Evolutionary conservation across 106 monocot genomes (phyloP), one percentile per base, ranked within the genome.

Genomic region (Ottelia alismoides): DNA sequence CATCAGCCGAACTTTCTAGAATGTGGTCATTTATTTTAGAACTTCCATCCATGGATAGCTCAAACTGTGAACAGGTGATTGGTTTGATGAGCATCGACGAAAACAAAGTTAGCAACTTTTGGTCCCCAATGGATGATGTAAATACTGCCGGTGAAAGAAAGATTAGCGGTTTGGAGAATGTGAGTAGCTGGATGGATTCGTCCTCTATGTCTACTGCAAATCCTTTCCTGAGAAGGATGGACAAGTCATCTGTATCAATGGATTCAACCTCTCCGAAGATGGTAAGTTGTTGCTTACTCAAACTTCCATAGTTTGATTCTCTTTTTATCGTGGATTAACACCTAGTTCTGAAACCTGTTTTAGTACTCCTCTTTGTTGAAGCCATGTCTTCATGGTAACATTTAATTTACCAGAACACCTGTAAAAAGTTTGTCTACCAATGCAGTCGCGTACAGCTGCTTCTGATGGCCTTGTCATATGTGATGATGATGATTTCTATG

Each of bases 391-490:
- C n/a, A n/a, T n/a, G n/a, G n/a, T n/a, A n/a, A n/a, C n/a, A n/a
- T 47, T 12, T 19, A 61, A 50, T 20, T 21, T 62, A 30, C 62
- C n/a, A n/a, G n/a, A n/a, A n/a, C n/a, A n/a, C n/a, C n/a, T n/a
- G n/a, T n/a, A n/a, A n/a, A n/a, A 62, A 50, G 20, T 20, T n/a
- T n/a, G n/a, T n/a, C n/a, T n/a, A n/a, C n/a, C n/a, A n/a, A n/a
- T n/a, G n/a, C n/a, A n/a, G n/a, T n/a, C n/a, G 22, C 12, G 28
- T 19, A 30, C 11, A 22, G 16, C 28, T 31, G 50, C 20, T 7
- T 49, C 20, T 16, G 51, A 63, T n/a, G 63, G 40, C 26, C 63
- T 52, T 63, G 63, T n/a, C 31, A 63, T 63, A 0, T 63, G 31
- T 47, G 47, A 63, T 27, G 49, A 50, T 10, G 32, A 63, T 40